Evolutionary conservation across 495 filamentous ascomycete genomes (phyloP).

Genomic region (Astrothelium subdiscretum): DNA sequence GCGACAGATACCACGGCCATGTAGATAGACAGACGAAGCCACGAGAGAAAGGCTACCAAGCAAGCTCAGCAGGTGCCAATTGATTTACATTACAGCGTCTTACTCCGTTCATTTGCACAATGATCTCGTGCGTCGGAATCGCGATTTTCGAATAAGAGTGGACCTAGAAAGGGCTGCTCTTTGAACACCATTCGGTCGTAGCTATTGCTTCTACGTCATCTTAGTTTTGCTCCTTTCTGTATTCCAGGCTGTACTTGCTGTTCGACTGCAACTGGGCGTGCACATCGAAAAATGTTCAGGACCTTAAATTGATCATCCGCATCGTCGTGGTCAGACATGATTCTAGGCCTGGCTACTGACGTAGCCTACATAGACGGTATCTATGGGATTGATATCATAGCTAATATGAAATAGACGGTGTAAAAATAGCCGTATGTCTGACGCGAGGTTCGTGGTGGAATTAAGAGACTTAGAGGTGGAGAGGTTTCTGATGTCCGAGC

Average conservation of each 20-base stretch:
- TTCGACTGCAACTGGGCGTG: slow-evolving; percentile 25
- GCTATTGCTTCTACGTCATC: slow-evolving; percentile 22
- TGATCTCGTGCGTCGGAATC: slow-evolving; percentile 79
- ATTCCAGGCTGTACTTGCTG: slow-evolving; percentile 15
- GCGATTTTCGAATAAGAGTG: slow-evolving; percentile 80
- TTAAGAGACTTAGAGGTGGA: background rate
- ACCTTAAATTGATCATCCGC: background rate
- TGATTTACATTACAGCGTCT: slow-evolving; percentile 8
- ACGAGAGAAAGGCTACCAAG: slow-evolving; percentile 70
- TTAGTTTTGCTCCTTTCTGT: background rate
- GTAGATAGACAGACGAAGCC: slow-evolving; percentile 83
- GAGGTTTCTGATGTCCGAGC: too few species aligned
- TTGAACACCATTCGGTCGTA: slow-evolving; percentile 43
- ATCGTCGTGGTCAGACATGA: background rate
- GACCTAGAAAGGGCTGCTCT: slow-evolving; percentile 57
- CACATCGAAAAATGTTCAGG: background rate
- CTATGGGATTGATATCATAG: too few species aligned
- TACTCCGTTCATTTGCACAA: slow-evolving; percentile 68
- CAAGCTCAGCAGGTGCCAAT: background rate
- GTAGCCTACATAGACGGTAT: too few species aligned
- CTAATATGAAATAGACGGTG: too few species aligned
- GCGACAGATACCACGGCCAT: slow-evolving; percentile 81
- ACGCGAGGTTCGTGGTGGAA: too few species aligned
- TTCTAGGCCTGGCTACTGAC: background rate
- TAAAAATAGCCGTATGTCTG: too few species aligned